Percentiles rank a stretch among this genome's conserved stretches.
These are phyloP conservation scores for Polytrichum commune DNA, from an alignment of 225 moss, liverwort and hornwort species.

Conservation along the genomic window DNA sequence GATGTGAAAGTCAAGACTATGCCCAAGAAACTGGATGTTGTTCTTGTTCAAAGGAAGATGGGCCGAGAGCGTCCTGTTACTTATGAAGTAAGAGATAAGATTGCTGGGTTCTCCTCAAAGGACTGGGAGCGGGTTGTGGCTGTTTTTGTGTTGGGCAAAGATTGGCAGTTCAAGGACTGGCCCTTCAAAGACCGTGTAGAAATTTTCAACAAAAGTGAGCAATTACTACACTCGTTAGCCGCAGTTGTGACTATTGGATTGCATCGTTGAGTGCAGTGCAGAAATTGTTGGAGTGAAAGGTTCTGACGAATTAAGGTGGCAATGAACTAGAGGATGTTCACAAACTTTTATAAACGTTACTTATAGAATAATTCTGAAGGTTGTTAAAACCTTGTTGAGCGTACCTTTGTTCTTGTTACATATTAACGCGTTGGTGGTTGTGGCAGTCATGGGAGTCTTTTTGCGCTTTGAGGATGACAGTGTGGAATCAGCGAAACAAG, in stretches of 20 bases:
- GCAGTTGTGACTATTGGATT: too few species aligned
- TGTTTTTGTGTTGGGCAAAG: constrained; percentile 91
- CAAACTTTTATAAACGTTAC: too few species aligned
- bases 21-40: constrained; percentile 77
- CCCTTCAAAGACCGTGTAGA: constrained; percentile 94
- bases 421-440: not conserved
- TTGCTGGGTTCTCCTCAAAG: constrained; percentile 71
- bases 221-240: too few species aligned
- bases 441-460: constrained; percentile 85
- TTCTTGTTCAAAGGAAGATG: constrained; percentile 83
- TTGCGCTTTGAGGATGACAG: constrained; percentile 98
- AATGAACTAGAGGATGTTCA: too few species aligned
- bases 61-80: constrained; percentile 83
- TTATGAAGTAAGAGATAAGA: constrained; percentile 89
- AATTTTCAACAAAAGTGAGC: constrained; percentile 91
- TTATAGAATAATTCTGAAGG: too few species aligned
- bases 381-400: too few species aligned
- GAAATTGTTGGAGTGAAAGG: too few species aligned
- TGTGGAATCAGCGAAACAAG: constrained; percentile 97
- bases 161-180: constrained; percentile 99
- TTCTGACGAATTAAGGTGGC: too few species aligned
- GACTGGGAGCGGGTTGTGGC: constrained; percentile 99
- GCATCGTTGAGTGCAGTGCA: not conserved
- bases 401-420: too few species aligned
- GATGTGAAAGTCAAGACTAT: constrained; percentile 74